Evolutionary conservation across 164 flowering plant genomes (phyloP), one percentile per base, ranked within the genome.

Genomic region (Malania oleifera): DNA sequence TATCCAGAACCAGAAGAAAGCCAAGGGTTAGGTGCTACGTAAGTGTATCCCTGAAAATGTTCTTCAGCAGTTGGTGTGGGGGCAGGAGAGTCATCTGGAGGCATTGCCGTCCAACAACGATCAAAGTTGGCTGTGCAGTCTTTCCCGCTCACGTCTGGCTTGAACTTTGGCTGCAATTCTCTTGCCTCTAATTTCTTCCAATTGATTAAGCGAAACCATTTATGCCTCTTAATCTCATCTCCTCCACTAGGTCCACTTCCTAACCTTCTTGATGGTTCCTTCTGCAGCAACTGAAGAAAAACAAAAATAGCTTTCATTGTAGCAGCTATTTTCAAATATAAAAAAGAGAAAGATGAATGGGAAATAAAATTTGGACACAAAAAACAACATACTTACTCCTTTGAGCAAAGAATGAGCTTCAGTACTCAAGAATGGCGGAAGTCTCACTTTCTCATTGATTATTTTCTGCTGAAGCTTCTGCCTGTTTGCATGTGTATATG

Each of bases 61-160:
- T 74, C 90, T 25, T 84, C 88, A 0, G 84, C 61, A 8, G 89
- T 82, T 19, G 96, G 93, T 1, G 89, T 89, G 3, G 87, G 69
- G 45, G 95, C 96, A 19, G 96, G 93, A 5, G 95, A 89, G 67
- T 89, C 95, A 59, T 80, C 78, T 17, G 68, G 62, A 15, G 95
- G 89, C 95, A 86, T 80, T 59, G 80, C 62, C 0, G 93, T 86
- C 96, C 96, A 89, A 66, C 93, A 84, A 29, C 58, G 46, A 49
- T 86, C 96, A 49, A 89, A 89, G 59, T 89, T 89, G 27, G 83
- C 93, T 1, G 83, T 86, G 72, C 96, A 86, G 25, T 86, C 86
- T 56, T 65, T 76, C 41, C 96, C 96, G 47, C 38, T 74, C 54
- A 86, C 91, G 44, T 89, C 87, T 13, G 96, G 96, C 70, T 76